Evolutionary conservation across 2,329 filamentous ascomycete species (phyloP).

Genomic region (Alternaria arbusti): DNA sequence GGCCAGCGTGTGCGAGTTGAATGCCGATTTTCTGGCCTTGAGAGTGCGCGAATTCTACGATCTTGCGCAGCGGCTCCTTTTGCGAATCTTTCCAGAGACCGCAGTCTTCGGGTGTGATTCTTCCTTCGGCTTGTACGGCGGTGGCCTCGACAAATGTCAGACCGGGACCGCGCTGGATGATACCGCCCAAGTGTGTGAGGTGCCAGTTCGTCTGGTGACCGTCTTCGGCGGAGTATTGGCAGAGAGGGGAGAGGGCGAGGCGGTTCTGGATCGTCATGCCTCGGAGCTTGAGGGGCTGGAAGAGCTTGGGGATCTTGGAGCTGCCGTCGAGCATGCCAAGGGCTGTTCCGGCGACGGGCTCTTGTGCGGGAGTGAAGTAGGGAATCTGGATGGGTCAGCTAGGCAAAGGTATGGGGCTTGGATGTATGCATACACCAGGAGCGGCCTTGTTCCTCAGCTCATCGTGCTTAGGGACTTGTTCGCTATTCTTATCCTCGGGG

Average conservation of each 20-base stretch:
- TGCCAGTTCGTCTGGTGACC: conserved; percentile 83
- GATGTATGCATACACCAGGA: conserved; percentile 45
- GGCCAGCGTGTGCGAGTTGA: conserved; percentile 81
- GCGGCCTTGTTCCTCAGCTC: conserved; percentile 52
- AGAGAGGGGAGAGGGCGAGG: conserved; percentile 60
- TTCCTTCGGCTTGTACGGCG: conserved; percentile 73
- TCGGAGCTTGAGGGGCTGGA: conserved; percentile 63
- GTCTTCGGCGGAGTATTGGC: conserved; percentile 71
- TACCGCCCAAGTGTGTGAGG: conserved; percentile 80
- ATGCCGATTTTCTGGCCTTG: conserved; percentile 79
- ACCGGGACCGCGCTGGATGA: conserved; percentile 75
- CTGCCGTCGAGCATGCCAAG: conserved; percentile 56
- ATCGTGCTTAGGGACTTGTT: conserved; percentile 15
- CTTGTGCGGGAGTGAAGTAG: conserved; percentile 58
- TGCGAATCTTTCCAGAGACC: conserved; percentile 88
- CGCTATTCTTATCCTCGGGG: conserved; percentile 33
- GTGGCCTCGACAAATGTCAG: conserved; percentile 81
- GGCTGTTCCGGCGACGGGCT: conserved; percentile 56
- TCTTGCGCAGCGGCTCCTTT: conserved; percentile 71
- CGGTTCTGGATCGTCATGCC: conserved; percentile 71
- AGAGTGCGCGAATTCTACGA: conserved; percentile 80
- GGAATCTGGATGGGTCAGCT: conserved; percentile 40
- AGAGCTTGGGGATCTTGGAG: conserved; percentile 63
- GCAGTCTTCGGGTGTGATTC: conserved; percentile 80
- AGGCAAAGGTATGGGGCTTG: background rate